Evolutionary conservation across 805 yeast species (phyloP).

Genomic region (Yamadazyma akitaensis): DNA sequence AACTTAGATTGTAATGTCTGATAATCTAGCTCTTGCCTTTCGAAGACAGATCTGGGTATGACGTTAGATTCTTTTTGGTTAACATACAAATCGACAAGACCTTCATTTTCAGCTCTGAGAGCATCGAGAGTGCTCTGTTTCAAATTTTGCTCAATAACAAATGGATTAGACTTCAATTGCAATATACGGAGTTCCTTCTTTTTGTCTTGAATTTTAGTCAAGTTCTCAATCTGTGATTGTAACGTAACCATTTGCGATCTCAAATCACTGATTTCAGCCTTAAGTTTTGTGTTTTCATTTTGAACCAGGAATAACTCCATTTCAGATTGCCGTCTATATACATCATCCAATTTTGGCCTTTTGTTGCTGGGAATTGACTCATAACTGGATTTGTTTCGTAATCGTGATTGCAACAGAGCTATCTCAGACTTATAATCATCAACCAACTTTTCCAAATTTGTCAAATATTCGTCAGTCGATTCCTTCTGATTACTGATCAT

Average conservation of each 20-base stretch:
- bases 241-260: slow-evolving; percentile 34
- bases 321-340: slow-evolving; percentile 15
- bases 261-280: slow-evolving; percentile 33
- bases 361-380: slow-evolving; percentile 17
- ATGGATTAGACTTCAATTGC: slow-evolving; percentile 66
- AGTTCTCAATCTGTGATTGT: slow-evolving; percentile 32
- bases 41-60: slow-evolving; percentile 63
- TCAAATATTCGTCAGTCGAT: slow-evolving; percentile 34
- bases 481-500: slow-evolving; percentile 18
- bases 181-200: slow-evolving; percentile 43
- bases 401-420: slow-evolving; percentile 38
- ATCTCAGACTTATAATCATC: slow-evolving; percentile 56
- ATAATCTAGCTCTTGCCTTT: slow-evolving; percentile 56
- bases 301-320: slow-evolving; percentile 20
- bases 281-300: slow-evolving; percentile 38
- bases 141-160: slow-evolving; percentile 56
- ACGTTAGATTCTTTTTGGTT: slow-evolving; percentile 19
- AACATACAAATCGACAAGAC: slow-evolving; percentile 33
- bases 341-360: slow-evolving; percentile 25
- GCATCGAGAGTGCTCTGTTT: slow-evolving; percentile 50
- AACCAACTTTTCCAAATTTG: slow-evolving; percentile 46
- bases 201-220: slow-evolving; percentile 18
- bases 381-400: slow-evolving; percentile 13
- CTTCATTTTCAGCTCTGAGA: slow-evolving; percentile 54
- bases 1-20: slow-evolving; percentile 45